phyloP scores from a whole-genome alignment of 106 monocot species.

The Iris macrosiphon region DNA sequence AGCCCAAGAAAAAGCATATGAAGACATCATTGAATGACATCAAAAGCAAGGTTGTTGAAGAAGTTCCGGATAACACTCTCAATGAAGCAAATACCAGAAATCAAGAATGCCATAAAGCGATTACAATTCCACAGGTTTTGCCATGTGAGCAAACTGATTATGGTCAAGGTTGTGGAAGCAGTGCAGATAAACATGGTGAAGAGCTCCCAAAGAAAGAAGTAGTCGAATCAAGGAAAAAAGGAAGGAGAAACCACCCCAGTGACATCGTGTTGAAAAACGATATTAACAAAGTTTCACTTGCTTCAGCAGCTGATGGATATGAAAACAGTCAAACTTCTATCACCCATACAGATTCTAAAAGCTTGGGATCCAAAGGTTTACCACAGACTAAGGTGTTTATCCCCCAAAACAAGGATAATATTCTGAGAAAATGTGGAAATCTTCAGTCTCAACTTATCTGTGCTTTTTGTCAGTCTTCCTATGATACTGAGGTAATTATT shows the following conservation, averaged over 20 bases:
- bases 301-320: neutral
- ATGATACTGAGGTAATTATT: slow-evolving; percentile 51
- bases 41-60: neutral
- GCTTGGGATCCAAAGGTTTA: neutral
- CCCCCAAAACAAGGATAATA: neutral
- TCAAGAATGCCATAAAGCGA: slow-evolving; percentile 7
- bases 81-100: neutral
- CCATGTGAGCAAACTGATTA: slow-evolving; percentile 2
- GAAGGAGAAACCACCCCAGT: neutral
- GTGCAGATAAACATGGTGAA: neutral
- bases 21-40: slow-evolving; percentile 11
- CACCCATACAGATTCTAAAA: too few relatives aligned
- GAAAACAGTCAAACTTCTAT: neutral
- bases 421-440: slow-evolving; percentile 42
- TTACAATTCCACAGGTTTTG: neutral
- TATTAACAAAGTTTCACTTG: neutral
- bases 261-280: neutral
- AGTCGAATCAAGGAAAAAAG: neutral
- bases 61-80: slow-evolving; percentile 5
- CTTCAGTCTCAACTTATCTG: slow-evolving; percentile 31
- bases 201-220: neutral
- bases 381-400: neutral
- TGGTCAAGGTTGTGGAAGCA: neutral
- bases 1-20: slow-evolving; percentile 8
- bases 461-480: slow-evolving; percentile 73